Evolutionary conservation across 768 basidiomycete species (phyloP), one percentile per base, ranked within the genome.

Genomic region (Fistulinella prunicolor): DNA sequence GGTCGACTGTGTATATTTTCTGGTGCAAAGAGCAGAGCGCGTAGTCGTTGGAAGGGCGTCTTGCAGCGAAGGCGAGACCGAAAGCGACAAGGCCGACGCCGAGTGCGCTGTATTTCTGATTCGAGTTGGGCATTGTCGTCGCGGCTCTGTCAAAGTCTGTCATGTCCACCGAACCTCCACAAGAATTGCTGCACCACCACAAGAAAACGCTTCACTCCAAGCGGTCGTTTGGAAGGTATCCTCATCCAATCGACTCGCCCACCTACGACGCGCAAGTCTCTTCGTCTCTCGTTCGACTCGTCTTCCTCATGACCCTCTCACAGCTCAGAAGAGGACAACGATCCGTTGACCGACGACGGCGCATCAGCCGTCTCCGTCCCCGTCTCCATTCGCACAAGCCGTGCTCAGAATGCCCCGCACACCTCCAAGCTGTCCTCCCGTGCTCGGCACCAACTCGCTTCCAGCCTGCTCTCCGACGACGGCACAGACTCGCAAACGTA

Each of bases 291-390:
- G 8, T 38, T 34, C 22, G 17, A 4, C 17, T 29, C 51, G 32
- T 60, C 53, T 55, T 41, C 12, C 35, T 19, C 12, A n/a, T n/a
- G 4, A 36, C 17, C 17, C 7, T 4, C 17, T 4, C 35, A 5
- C 63, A 87, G 85, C 65, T 89, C 86, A 4, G 87, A 90, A 61
- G 89, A 90, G 70, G 89, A 91, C 78, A 91, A 91, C 63, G 89
- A 90, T 65, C 86, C 88, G 5, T 71, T 88, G 55, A 89, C 86
- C 7, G 89, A 90, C 73, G 88, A 89, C 60, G 80, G 70, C 40
- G 76, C 71, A 20, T 80, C 82, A 24, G 65, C 77, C 42, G 64
- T 81, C 37, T 76, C 79, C 6, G 58, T 76, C 40, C 75, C 80
- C 6, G 37, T 61, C 50, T 44, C 64, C 37, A 30, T 58, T 12